Evolutionary conservation across 2,329 filamentous ascomycete genomes (phyloP), one percentile per base, ranked within the genome.

Genomic region (Aspergillus jensenii): DNA sequence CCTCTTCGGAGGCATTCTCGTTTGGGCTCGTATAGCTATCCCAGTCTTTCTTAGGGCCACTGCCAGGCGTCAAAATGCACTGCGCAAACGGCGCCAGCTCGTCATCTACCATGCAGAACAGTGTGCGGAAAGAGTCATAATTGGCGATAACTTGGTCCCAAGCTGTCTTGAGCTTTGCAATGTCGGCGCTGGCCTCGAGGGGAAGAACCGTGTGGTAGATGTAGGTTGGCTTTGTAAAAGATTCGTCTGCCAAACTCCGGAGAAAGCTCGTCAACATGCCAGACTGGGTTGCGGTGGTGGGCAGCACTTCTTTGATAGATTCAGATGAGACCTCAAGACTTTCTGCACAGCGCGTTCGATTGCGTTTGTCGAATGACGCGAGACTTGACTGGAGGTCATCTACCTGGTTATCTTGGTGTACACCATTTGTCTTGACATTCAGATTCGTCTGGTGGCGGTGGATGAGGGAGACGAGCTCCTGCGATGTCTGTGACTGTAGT

Each of bases 41-140:
- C 61, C 66, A 66, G 9, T 60, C 43, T 12, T 45, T 40, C 23
- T 56, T 17, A 2, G 56, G 46, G 41, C 60, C 60, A 3, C 65
- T 60, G 3, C 59, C 52, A 0, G 53, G 25, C 6, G 58, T 55
- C 21, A 76, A 43, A 9, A 74, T 65, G 21, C 71, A 71, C 55
- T 73, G 73, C 1, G 71, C 67, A 63, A 74, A 76, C 9, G 73
- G 73, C 1, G 72, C 68, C 49, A 74, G 61, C 21, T 68, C 58
- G 52, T 75, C 71, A 56, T 72, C 69, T 35, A 71, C 61, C 55
- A 65, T 62, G 46, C 72, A 65, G n/a, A 75, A 67, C n/a, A 65
- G 67, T 6, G 65, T 71, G 15, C 71, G 64, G 57, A 73, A 75
- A 39, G 72, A 69, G 45, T 70, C 68, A 19, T 74, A 71, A 31